These are phyloP conservation scores for Phaseolus coccineus DNA, from an alignment of 331 rosid species.

Conservation along the genomic window DNA sequence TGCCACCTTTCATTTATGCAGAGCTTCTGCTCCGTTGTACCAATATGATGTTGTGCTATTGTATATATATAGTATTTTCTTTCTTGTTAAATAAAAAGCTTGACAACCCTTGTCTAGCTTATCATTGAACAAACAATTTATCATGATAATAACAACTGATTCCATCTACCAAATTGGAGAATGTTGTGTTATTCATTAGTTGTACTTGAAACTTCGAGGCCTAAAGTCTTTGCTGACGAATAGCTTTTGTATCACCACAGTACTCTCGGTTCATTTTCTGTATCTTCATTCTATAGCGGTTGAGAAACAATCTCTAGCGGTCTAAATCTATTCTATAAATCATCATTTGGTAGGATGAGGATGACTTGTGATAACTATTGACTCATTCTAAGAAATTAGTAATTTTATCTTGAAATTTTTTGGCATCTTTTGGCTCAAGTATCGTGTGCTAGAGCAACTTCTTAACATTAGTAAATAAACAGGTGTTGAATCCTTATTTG, in stretches of 20 bases:
- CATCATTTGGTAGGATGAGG: neutral
- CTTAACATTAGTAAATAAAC: neutral
- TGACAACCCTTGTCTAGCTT: neutral
- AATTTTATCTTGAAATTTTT: neutral
- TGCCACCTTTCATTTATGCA: conserved; percentile 36
- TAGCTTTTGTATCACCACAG: conserved; percentile 20
- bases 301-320: conserved; percentile 4
- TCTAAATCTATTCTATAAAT: neutral
- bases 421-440: neutral
- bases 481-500: neutral
- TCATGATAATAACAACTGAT: neutral
- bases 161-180: conserved; percentile 11
- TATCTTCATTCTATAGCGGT: neutral
- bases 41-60: conserved; percentile 5
- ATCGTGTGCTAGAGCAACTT: neutral
- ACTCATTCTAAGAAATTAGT: neutral
- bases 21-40: conserved; percentile 34
- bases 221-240: neutral
- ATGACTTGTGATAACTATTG: neutral
- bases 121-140: neutral
- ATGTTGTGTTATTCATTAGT: neutral
- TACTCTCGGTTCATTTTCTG: neutral
- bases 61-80: neutral
- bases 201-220: conserved; percentile 5
- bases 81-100: conserved; percentile 22